Percentiles rank a stretch among this genome's conserved stretches.
Evolutionary conservation across 805 yeast species (phyloP).

Genomic region (Crinitomyces ghanaensis): DNA sequence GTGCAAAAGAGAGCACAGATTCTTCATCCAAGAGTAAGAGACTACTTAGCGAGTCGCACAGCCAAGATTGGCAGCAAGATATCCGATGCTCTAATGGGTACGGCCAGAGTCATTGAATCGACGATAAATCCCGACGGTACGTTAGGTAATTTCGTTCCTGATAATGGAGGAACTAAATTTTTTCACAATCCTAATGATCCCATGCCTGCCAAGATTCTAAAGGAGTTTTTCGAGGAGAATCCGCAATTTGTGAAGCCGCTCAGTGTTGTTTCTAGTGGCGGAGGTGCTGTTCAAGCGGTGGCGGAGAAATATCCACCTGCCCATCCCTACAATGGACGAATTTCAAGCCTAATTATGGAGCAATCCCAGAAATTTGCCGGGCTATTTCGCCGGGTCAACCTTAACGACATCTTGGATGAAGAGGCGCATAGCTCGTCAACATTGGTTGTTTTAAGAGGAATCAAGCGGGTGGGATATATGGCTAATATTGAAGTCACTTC

Average conservation of each 20-base stretch:
- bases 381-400: too few relatives aligned
- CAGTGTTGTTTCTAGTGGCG: too few relatives aligned
- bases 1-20: constrained; percentile 46
- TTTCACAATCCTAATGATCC: background rate
- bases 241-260: too few relatives aligned
- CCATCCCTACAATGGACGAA: too few relatives aligned
- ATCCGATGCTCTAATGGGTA: constrained; percentile 5
- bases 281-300: too few relatives aligned
- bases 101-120: constrained; percentile 10
- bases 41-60: constrained; percentile 12
- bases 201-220: background rate
- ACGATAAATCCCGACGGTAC: constrained; percentile 6
- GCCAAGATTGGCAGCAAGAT: constrained; percentile 10
- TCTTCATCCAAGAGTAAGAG: too few relatives aligned
- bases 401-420: constrained; percentile 37
- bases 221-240: too few relatives aligned
- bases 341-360: background rate
- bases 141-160: background rate
- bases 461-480: constrained; percentile 78
- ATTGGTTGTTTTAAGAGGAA: constrained; percentile 77
- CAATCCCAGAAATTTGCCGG: too few relatives aligned
- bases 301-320: too few relatives aligned
- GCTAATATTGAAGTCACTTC: constrained; percentile 80
- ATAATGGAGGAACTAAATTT: background rate
- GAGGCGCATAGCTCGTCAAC: constrained; percentile 48